Evolutionary conservation across 306 rosid species (phyloP), one percentile per base, ranked within the genome.

Genomic region (Trifolium subterraneum): DNA sequence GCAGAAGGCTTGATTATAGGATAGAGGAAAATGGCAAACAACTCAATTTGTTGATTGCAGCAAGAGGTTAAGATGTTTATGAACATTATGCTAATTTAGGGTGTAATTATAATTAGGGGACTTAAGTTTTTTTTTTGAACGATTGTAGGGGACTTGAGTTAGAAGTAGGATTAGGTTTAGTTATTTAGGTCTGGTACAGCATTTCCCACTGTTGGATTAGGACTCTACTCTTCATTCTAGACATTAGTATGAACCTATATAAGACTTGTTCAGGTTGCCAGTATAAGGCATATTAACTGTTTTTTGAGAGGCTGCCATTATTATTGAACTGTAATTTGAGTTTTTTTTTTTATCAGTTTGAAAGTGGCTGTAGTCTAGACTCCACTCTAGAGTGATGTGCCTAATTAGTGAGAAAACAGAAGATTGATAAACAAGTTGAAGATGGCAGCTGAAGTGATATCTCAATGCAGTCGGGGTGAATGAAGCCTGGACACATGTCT

Each of bases 1-100:
- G 36, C 67, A 84, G 80, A 33, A 80, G 39, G 58, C 75, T 44
- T 61, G 35, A 52, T 42, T 7, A 76, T 58, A 65, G 55, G 70
- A 73, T 59, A 47, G 31, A 7, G 54, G 50, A 15, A 41, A 61
- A 59, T n/a, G 35, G 50, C 38, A 68, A 61, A 55, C 36, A 44
- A 20, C 63, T 69, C 42, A 76, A 89, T 63, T 86, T 89, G 90
- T 77, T 87, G 88, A 73, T 45, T 20, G 36, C 52, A 71, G 35
- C 62, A 20, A 51, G 22, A 42, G 50, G 52, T 45, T 23, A 50
- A 42, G 45, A 73, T 45, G 29, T 20, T 33, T 63, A 33, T 63
- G 50, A 61, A 61, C 15, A 38, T 27, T 23, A 48, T 47, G 12
- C 31, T 33, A 47, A 45, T 35, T 48, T 8, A 60, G n/a, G 25